Conservation (phyloP, 1,284 basidiomycete species). For the Ceratobasidium sp. region DNA sequence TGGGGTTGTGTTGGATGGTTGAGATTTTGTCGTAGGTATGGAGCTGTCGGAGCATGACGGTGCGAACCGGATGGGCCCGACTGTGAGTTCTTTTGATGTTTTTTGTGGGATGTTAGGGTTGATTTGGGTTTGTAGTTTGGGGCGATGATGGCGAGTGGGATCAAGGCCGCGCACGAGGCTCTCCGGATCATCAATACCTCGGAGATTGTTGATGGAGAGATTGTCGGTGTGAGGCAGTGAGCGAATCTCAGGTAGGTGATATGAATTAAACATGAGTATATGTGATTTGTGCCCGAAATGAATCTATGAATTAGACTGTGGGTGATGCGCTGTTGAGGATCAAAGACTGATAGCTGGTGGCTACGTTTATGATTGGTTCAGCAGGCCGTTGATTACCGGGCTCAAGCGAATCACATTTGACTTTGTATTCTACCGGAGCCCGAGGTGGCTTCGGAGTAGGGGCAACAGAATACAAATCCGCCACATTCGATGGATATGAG, state of each 20-base stretch:
- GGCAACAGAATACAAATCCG: not conserved
- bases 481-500: no score
- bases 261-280: not conserved
- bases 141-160: conserved; percentile 82
- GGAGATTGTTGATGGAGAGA: conserved; percentile 71
- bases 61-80: conserved; percentile 82
- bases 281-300: not conserved
- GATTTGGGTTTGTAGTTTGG: conserved; percentile 61
- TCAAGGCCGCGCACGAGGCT: conserved; percentile 81
- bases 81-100: conserved; percentile 51
- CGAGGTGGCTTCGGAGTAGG: not conserved
- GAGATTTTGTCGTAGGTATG: conserved; percentile 60
- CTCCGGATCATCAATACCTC: conserved; percentile 70
- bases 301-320: not conserved
- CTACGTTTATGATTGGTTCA: not conserved
- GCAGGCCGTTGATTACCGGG: not conserved
- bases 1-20: not conserved
- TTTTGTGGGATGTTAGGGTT: not conserved
- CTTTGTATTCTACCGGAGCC: not conserved
- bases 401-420: conserved; percentile 1
- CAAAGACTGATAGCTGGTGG: not conserved
- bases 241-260: not conserved
- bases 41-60: conserved; percentile 87
- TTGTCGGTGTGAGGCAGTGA: conserved; percentile 59
- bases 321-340: not conserved